Evolutionary conservation across 257 asterid genomes (phyloP).

Genomic region (Przewalskia tangutica): DNA sequence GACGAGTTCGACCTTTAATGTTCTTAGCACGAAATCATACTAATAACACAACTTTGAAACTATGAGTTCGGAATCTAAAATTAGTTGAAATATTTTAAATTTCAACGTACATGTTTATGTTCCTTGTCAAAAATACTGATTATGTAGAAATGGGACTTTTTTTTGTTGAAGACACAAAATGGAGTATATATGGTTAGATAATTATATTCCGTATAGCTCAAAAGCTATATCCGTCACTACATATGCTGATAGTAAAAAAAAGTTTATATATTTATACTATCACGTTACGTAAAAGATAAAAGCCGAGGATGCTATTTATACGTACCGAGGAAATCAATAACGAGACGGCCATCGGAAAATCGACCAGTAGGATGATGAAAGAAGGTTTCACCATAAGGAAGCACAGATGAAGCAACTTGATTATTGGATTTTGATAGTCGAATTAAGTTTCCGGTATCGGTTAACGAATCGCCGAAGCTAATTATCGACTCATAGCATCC

Average conservation of each 20-base stretch:
- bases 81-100: neutral
- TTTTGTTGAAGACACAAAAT: neutral
- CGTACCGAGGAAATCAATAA: constrained; percentile 1
- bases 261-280: neutral
- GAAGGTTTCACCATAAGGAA: constrained; percentile 16
- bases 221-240: too few species aligned
- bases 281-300: neutral
- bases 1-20: neutral
- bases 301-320: neutral
- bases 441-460: constrained; percentile 26
- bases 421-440: neutral
- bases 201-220: too few species aligned
- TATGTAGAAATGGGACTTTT: neutral
- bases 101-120: neutral
- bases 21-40: neutral
- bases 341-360: constrained; percentile 23
- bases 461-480: constrained; percentile 26
- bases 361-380: constrained; percentile 25
- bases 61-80: neutral
- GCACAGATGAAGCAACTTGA: neutral
- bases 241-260: too few species aligned
- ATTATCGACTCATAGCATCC: constrained; percentile 18
- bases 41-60: neutral
- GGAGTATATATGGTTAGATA: too few species aligned
- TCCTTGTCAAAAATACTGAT: neutral